Evolutionary conservation across 1,139 yeast genomes (phyloP).

Genomic region (Lizanozyma gosingica): DNA sequence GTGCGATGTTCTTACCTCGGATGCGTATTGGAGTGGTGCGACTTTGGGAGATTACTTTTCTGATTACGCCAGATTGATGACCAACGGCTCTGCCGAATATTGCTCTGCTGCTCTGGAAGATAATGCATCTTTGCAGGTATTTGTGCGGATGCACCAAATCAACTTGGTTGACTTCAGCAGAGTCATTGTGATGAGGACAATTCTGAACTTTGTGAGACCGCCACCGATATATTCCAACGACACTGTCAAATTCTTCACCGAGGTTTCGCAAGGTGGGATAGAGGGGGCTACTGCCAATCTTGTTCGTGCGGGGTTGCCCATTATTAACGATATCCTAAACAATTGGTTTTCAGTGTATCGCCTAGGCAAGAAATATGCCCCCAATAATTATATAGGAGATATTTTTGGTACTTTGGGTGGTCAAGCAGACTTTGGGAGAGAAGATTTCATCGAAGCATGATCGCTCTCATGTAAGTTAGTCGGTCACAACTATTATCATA

Average conservation of each 20-base stretch:
- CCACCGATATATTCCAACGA: conserved; percentile 36
- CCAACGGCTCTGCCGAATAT: conserved; percentile 53
- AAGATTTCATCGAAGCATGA: background rate
- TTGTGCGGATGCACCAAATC: conserved; percentile 43
- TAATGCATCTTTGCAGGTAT: conserved; percentile 55
- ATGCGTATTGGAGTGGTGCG: conserved; percentile 51
- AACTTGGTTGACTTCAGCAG: conserved; percentile 52
- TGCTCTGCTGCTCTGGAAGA: conserved; percentile 65
- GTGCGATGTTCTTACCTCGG: conserved; percentile 57
- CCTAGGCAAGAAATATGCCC: conserved; percentile 24
- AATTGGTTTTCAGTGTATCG: conserved; percentile 45
- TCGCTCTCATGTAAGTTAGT: too few species aligned
- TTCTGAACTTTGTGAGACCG: conserved; percentile 53
- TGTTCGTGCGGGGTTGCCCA: conserved; percentile 47
- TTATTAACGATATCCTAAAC: conserved; percentile 41
- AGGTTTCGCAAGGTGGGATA: conserved; percentile 45
- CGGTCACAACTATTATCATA: too few species aligned
- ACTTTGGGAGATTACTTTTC: conserved; percentile 42
- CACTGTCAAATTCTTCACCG: conserved; percentile 43
- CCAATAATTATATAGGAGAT: conserved; percentile 54
- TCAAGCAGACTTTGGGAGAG: conserved; percentile 20
- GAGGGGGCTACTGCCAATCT: conserved; percentile 43
- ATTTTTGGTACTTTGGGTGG: conserved; percentile 43
- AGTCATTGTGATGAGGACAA: conserved; percentile 54
- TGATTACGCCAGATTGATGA: conserved; percentile 38